A percentile compares a stretch with the other conserved stretches of the same genome.
phyloP scores from a whole-genome alignment of 129 eudicot genomes.

The Centaurea solstitialis region DNA sequence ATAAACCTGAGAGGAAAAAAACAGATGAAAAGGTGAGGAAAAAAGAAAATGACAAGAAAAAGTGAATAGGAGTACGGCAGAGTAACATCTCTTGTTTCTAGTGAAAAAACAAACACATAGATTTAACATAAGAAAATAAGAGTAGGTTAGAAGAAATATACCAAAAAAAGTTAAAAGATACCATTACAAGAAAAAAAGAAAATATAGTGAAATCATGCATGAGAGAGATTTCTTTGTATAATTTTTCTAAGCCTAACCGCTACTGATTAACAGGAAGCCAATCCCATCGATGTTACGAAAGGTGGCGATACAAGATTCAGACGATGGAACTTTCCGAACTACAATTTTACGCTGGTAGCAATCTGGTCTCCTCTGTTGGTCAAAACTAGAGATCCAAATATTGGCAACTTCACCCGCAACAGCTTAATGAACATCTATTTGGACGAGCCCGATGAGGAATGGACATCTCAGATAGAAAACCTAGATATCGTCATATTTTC shows the following conservation, averaged over 20 bases:
- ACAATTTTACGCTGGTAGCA: constrained; percentile 53
- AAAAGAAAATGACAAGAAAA: constrained; percentile 30
- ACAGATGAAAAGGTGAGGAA: constrained; percentile 10
- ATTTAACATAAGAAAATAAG: background rate
- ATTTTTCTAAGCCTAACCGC: background rate
- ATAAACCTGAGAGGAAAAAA: constrained; percentile 20
- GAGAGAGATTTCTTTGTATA: background rate
- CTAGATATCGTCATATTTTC: constrained; percentile 48
- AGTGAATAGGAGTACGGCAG: constrained; percentile 18
- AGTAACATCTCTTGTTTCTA: constrained; percentile 7
- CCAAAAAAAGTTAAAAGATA: background rate
- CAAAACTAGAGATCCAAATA: constrained; percentile 33
- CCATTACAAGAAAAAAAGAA: background rate
- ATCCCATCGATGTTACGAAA: constrained; percentile 38
- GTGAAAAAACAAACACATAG: constrained; percentile 22
- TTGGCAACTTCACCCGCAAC: constrained; percentile 27
- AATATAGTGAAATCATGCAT: constrained; percentile 1
- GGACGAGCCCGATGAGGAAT: constrained; percentile 51
- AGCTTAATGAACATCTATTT: constrained; percentile 48
- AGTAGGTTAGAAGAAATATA: constrained; percentile 8
- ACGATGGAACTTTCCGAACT: constrained; percentile 45
- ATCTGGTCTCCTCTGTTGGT: constrained; percentile 59
- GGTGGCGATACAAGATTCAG: constrained; percentile 48
- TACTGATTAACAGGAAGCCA: constrained; percentile 39
- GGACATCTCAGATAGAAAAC: constrained; percentile 43